These are phyloP conservation scores for Heritiera littoralis DNA, from an alignment of 345 rosid genomes.

Conservation along the genomic window DNA sequence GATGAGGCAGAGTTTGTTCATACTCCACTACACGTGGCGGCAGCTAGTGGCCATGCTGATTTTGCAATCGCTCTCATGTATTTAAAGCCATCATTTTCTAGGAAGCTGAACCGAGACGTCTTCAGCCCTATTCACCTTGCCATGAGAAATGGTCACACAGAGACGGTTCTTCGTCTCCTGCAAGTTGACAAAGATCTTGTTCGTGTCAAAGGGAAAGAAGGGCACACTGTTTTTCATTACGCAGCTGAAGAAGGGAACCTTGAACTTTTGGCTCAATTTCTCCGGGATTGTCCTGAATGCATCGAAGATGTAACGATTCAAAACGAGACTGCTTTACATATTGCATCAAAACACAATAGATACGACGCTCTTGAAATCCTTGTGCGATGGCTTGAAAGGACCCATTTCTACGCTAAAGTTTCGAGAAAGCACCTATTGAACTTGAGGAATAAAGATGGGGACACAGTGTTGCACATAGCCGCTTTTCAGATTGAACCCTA, in stretches of 20 bases:
- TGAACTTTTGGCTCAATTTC: constrained; percentile 28
- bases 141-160: neutral
- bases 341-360: neutral
- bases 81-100: constrained; percentile 26
- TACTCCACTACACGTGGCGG: constrained; percentile 30
- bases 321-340: constrained; percentile 26
- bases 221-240: no score
- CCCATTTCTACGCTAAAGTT: no score
- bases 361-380: constrained; percentile 22
- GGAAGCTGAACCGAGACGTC: constrained; percentile 20
- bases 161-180: neutral
- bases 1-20: constrained; percentile 23
- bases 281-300: constrained; percentile 23
- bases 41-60: constrained; percentile 12
- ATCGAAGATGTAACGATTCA: constrained; percentile 27
- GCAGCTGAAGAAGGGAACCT: constrained; percentile 3
- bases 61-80: constrained; percentile 20
- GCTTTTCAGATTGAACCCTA: no score
- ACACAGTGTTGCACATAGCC: no score
- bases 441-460: no score
- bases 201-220: no score
- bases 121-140: constrained; percentile 24
- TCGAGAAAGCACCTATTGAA: no score
- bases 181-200: no score
- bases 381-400: constrained; percentile 19